A percentile compares a stretch with the other conserved stretches of the same genome.
phyloP scores from a whole-genome alignment of 495 filamentous ascomycete genomes.

The Aspergillus indologenus region DNA sequence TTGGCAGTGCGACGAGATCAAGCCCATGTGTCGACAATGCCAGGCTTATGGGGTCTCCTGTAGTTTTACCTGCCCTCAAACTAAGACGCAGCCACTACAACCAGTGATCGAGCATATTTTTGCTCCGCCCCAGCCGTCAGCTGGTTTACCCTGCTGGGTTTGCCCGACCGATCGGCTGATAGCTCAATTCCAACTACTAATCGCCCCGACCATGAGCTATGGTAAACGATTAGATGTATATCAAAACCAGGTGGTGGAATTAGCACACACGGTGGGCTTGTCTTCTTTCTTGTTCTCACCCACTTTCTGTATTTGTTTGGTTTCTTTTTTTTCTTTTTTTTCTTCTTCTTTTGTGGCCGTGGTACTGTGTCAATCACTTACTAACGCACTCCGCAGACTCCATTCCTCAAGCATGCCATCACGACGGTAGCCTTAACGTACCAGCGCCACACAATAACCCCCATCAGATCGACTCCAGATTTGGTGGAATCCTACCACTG shows the following conservation, averaged over 20 bases:
- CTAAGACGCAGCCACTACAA: neutral
- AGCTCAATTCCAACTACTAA: neutral
- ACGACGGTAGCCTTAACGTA: neutral
- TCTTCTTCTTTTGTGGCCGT: too few species aligned
- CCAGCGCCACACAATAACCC: neutral
- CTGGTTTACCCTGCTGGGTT: neutral
- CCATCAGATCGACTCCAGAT: too few species aligned
- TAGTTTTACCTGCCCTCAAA: neutral
- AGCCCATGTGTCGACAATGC: neutral
- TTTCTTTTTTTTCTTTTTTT: too few species aligned
- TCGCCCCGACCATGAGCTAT: neutral
- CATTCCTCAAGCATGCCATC: slow-evolving; percentile 1
- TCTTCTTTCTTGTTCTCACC: too few species aligned
- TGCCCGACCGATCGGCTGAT: neutral
- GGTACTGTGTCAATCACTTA: neutral
- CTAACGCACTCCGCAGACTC: neutral
- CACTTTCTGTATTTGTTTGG: too few species aligned
- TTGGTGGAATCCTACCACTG: neutral
- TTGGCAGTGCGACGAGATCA: slow-evolving; percentile 5
- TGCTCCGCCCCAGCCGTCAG: neutral
- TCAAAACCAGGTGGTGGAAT: neutral
- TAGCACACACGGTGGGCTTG: neutral
- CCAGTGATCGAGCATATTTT: neutral
- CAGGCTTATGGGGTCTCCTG: neutral
- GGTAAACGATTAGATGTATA: neutral